Conservation (phyloP, 2,329 filamentous ascomycete genomes). For the Botrytis paeoniae region DNA sequence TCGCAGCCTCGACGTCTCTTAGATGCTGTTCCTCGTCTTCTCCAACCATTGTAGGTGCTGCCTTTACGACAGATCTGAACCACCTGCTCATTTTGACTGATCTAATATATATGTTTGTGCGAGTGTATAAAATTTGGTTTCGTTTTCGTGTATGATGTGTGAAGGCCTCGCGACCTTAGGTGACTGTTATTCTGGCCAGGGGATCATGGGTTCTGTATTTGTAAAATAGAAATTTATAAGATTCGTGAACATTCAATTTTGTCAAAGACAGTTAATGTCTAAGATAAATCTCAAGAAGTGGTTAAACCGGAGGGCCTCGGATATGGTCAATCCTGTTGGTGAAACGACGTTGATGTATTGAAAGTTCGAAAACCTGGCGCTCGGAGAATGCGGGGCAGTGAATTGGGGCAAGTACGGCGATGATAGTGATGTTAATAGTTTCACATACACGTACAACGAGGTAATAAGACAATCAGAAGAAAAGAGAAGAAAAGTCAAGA, state of each 20-base stretch:
- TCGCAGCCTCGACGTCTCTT: conserved; percentile 60
- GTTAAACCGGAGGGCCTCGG: background rate
- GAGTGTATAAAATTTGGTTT: background rate
- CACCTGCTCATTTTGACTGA: conserved; percentile 35
- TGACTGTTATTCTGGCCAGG: background rate
- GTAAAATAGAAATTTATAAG: background rate
- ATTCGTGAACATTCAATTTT: background rate
- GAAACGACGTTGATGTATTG: background rate
- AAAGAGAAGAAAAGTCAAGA: background rate
- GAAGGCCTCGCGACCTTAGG: background rate
- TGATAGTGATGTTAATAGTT: background rate
- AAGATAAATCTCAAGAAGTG: background rate
- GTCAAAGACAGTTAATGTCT: background rate
- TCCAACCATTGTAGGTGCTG: conserved; percentile 30
- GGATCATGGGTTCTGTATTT: background rate
- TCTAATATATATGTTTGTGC: conserved; percentile 14
- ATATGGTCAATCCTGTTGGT: conserved; percentile 2
- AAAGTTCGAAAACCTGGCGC: background rate
- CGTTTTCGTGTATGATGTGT: background rate
- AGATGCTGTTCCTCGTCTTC: conserved; percentile 53
- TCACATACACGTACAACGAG: background rate
- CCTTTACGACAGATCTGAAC: conserved; percentile 34
- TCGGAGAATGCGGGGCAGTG: background rate
- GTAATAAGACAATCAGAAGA: background rate
- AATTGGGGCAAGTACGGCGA: background rate